Percentiles rank a stretch among this genome's conserved stretches.
Conservation (phyloP, 2,329 filamentous ascomycete species). For the Colletotrichum sp. region DNA sequence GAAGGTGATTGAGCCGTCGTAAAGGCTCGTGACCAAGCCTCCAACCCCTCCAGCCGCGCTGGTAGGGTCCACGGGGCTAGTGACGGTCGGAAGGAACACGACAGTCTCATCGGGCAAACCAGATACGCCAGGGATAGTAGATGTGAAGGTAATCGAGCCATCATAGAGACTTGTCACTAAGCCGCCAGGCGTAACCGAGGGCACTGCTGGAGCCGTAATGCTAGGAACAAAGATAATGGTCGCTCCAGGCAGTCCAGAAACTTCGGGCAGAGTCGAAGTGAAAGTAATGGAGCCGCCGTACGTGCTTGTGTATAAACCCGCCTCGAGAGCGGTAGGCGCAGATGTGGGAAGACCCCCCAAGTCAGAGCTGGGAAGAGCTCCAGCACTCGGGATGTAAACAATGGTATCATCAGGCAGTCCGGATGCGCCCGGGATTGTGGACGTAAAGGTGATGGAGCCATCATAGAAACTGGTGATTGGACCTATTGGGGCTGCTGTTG, state of each 20-base stretch:
- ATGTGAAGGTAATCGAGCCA: constrained; percentile 1
- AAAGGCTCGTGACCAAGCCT: background rate
- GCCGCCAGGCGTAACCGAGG: background rate
- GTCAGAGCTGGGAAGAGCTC: background rate
- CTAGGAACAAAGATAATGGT: background rate
- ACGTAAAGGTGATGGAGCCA: background rate
- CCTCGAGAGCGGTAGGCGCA: background rate
- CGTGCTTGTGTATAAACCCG: background rate
- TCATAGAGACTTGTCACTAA: constrained; percentile 8
- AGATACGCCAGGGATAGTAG: background rate
- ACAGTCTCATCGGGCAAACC: background rate
- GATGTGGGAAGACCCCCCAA: background rate
- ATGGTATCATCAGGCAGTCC: background rate
- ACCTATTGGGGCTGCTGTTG: background rate
- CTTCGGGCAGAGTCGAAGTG: background rate
- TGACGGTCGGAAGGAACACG: background rate
- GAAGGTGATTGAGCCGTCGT: background rate
- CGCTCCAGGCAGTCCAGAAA: background rate
- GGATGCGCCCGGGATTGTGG: background rate
- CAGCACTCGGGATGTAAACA: background rate
- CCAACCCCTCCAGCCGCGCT: background rate
- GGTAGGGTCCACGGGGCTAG: background rate
- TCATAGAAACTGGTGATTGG: background rate
- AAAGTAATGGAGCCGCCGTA: background rate
- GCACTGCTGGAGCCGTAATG: background rate